Evolutionary conservation across 208 protist genomes (phyloP).

Genomic region (Trypanosoma cruzi): DNA sequence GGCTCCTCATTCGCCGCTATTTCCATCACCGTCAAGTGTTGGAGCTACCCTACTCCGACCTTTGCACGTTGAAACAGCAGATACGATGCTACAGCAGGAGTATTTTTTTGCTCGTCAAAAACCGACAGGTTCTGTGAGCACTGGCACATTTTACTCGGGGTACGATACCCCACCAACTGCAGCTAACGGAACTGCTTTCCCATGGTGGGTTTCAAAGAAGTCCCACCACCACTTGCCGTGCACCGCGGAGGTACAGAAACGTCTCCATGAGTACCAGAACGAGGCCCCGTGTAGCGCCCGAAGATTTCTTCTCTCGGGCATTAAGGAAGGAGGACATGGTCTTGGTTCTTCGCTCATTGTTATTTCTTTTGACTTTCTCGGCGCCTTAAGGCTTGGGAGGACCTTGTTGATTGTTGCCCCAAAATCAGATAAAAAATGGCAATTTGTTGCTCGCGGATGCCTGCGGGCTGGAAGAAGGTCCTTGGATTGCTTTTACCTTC

Average conservation of each 20-base stretch:
- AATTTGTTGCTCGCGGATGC: slow-evolving; percentile 22
- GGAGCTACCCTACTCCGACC: background rate
- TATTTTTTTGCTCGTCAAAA: slow-evolving; percentile 2
- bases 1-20: background rate
- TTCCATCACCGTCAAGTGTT: slow-evolving; percentile 4
- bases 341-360: slow-evolving; percentile 25
- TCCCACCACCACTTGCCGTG: slow-evolving; percentile 23
- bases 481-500: slow-evolving; percentile 34
- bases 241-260: slow-evolving; percentile 26
- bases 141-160: slow-evolving; percentile 6
- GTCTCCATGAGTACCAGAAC: slow-evolving; percentile 24
- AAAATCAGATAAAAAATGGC: slow-evolving; percentile 2
- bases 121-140: background rate
- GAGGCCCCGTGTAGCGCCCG: background rate
- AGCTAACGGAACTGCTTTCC: background rate
- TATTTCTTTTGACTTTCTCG: slow-evolving; percentile 30
- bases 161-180: slow-evolving; percentile 7
- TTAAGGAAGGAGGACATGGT: slow-evolving; percentile 23
- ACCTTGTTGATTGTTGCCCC: slow-evolving; percentile 14
- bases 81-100: background rate
- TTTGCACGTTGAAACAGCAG: background rate
- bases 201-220: slow-evolving; percentile 18
- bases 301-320: slow-evolving; percentile 16
- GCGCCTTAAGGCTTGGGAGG: slow-evolving; percentile 23
- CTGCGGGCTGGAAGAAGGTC: background rate